These are phyloP conservation scores for Aspergillus tamarii DNA, from an alignment of 2,329 filamentous ascomycete genomes.

Conservation along the genomic window DNA sequence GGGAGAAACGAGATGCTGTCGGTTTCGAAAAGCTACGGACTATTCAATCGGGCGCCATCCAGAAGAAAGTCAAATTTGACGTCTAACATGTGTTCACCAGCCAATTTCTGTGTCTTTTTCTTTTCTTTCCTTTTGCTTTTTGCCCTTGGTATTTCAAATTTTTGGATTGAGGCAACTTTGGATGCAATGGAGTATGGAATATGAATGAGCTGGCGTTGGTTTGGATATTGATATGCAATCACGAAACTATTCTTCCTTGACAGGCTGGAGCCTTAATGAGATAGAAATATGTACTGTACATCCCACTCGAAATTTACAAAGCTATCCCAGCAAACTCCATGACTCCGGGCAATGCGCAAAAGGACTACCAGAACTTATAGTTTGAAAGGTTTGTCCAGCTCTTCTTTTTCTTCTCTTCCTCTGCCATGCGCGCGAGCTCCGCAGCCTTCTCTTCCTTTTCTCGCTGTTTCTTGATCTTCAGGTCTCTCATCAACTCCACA, in stretches of 20 bases:
- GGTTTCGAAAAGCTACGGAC: constrained; percentile 30
- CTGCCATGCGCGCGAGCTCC: constrained; percentile 39
- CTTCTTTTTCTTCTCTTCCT: constrained; percentile 45
- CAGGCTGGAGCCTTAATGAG: constrained; percentile 14
- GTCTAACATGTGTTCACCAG: constrained; percentile 20
- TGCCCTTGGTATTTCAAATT: neutral
- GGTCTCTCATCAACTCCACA: constrained; percentile 77
- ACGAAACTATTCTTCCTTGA: constrained; percentile 13
- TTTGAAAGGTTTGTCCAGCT: constrained; percentile 49
- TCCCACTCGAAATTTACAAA: constrained; percentile 28
- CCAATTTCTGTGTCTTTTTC: constrained; percentile 1
- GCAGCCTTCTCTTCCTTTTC: constrained; percentile 48
- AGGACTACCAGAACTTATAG: constrained; percentile 51
- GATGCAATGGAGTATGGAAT: constrained; percentile 9
- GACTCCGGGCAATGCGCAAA: constrained; percentile 31
- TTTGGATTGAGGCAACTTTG: constrained; percentile 4
- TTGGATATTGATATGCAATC: constrained; percentile 18
- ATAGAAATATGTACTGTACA: constrained; percentile 28
- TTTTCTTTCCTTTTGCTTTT: neutral
- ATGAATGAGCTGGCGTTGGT: constrained; percentile 13
- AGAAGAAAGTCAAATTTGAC: constrained; percentile 48
- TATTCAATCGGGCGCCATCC: constrained; percentile 34
- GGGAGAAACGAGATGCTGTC: constrained; percentile 51
- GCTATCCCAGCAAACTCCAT: constrained; percentile 34
- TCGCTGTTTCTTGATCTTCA: constrained; percentile 67